These are phyloP conservation scores for Obba rivulosa DNA, from an alignment of 768 basidiomycete species.

Conservation along the genomic window DNA sequence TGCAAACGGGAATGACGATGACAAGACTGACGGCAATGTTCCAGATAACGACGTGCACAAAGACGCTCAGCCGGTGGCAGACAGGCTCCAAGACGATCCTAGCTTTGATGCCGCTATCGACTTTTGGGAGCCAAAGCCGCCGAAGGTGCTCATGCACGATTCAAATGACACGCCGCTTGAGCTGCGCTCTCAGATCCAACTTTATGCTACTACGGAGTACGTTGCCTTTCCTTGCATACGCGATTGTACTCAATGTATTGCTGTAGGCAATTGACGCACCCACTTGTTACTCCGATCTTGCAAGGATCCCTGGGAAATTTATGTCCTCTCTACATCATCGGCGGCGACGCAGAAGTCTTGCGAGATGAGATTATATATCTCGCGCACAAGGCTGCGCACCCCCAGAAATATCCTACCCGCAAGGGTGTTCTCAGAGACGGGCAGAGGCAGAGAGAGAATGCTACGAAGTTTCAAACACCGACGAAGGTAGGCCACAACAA, in stretches of 20 bases:
- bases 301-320: slow-evolving; percentile 72
- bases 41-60: no score
- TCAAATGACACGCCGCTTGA: slow-evolving; percentile 40
- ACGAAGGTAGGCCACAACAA: slow-evolving; percentile 35
- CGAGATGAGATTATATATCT: slow-evolving; percentile 74
- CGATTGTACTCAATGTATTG: background rate
- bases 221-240: slow-evolving; percentile 14
- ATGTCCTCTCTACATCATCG: slow-evolving; percentile 68
- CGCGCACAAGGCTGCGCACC: slow-evolving; percentile 78
- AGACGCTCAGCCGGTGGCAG: background rate
- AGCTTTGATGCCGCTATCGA: slow-evolving; percentile 18
- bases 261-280: slow-evolving; percentile 53
- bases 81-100: slow-evolving; percentile 4
- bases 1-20: background rate
- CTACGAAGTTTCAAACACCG: slow-evolving; percentile 42
- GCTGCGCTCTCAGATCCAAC: slow-evolving; percentile 63
- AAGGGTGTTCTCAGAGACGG: slow-evolving; percentile 43
- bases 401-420: slow-evolving; percentile 55
- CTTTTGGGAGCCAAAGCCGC: slow-evolving; percentile 48
- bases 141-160: slow-evolving; percentile 50
- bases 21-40: background rate
- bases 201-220: slow-evolving; percentile 71
- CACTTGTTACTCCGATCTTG: slow-evolving; percentile 67
- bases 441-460: slow-evolving; percentile 46
- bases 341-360: slow-evolving; percentile 69